These are phyloP conservation scores for Metschnikowia anglica DNA, from an alignment of 805 yeast genomes.

Conservation along the genomic window DNA sequence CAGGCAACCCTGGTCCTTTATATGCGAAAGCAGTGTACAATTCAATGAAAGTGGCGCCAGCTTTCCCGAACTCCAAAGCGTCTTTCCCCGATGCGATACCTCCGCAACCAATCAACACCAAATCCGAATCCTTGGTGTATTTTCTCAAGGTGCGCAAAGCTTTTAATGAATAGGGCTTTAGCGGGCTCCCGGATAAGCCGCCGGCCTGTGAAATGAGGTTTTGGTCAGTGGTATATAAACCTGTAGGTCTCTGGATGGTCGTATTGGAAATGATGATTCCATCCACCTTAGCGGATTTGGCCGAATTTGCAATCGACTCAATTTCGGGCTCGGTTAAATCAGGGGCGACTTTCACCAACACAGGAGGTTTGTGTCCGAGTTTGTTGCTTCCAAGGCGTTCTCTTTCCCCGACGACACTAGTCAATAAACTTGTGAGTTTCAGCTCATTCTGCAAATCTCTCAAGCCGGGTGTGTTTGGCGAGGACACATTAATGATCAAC, in stretches of 20 bases:
- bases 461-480: slow-evolving; percentile 95
- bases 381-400: slow-evolving; percentile 45
- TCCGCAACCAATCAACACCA: slow-evolving; percentile 90
- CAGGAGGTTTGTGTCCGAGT: slow-evolving; percentile 61
- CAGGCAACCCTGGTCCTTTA: slow-evolving; percentile 82
- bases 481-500: slow-evolving; percentile 84
- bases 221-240: slow-evolving; percentile 49
- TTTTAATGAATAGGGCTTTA: slow-evolving; percentile 72
- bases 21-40: slow-evolving; percentile 89
- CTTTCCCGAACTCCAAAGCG: slow-evolving; percentile 86
- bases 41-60: slow-evolving; percentile 91
- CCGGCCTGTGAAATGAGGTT: slow-evolving; percentile 61
- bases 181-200: slow-evolving; percentile 90
- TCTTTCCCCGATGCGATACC: slow-evolving; percentile 88
- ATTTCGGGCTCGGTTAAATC: slow-evolving; percentile 82
- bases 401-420: slow-evolving; percentile 67
- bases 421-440: slow-evolving; percentile 66
- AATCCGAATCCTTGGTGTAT: slow-evolving; percentile 67
- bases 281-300: slow-evolving; percentile 74
- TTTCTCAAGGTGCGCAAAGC: slow-evolving; percentile 73
- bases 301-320: slow-evolving; percentile 76
- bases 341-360: slow-evolving; percentile 90
- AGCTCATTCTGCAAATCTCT: slow-evolving; percentile 79
- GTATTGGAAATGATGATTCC: slow-evolving; percentile 94
- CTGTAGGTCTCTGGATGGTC: slow-evolving; percentile 76